A percentile compares a stretch with the other conserved stretches of the same genome.
phyloP scores from a whole-genome alignment of 805 yeast species.

The Lachancea cidri region DNA sequence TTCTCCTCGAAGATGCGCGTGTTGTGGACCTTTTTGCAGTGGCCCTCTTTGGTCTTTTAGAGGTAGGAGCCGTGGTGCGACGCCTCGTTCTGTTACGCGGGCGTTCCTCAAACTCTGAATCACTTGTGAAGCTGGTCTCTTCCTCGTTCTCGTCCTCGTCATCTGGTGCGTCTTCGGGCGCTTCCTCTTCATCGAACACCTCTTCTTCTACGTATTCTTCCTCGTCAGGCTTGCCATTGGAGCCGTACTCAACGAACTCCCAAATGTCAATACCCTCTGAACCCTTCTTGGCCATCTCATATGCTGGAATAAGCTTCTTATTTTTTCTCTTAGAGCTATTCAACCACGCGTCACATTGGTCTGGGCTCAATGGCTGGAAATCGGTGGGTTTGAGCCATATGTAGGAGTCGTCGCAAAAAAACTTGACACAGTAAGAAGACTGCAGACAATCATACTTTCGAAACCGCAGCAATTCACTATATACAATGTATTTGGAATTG shows the following conservation, averaged over 20 bases:
- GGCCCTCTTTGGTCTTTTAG: constrained; percentile 31
- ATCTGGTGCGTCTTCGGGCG: constrained; percentile 11
- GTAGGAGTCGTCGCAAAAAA: constrained; percentile 32
- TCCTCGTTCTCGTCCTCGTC: constrained; percentile 16
- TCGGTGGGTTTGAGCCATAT: constrained; percentile 29
- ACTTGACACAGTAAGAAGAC: constrained; percentile 30
- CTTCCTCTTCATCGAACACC: constrained; percentile 30
- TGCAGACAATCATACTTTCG: constrained; percentile 16
- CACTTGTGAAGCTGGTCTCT: constrained; percentile 16
- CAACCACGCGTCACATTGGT: constrained; percentile 24
- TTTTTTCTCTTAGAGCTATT: constrained; percentile 44
- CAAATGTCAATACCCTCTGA: constrained; percentile 30
- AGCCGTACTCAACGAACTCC: constrained; percentile 35
- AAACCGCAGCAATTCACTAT: constrained; percentile 25
- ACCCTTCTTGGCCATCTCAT: constrained; percentile 45
- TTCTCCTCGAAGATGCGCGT: constrained; percentile 21
- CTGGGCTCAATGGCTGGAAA: constrained; percentile 17
- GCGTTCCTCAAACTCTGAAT: constrained; percentile 8
- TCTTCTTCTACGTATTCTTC: constrained; percentile 30
- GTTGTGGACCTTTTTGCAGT: constrained; percentile 20
- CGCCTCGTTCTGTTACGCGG: neutral
- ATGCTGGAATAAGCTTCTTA: constrained; percentile 41
- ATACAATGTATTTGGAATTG: constrained; percentile 17
- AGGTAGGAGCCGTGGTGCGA: constrained; percentile 14
- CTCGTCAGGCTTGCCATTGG: constrained; percentile 27